These are phyloP conservation scores for Trichosporon inkin DNA, from an alignment of 1,284 basidiomycete genomes.

Conservation along the genomic window DNA sequence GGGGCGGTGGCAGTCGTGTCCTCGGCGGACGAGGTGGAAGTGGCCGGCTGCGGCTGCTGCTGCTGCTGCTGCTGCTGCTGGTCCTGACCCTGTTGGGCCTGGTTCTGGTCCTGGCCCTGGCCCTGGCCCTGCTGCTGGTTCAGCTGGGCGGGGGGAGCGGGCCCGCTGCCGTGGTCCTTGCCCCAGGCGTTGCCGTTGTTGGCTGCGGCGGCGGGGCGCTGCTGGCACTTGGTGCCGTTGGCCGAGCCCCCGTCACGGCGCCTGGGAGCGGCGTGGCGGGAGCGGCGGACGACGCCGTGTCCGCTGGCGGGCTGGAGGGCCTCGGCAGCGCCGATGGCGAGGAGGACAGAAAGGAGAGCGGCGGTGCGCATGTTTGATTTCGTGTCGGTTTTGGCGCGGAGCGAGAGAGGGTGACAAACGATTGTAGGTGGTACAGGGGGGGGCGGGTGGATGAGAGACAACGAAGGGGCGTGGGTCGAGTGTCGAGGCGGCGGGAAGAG, in stretches of 20 bases:
- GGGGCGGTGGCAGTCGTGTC: not conserved
- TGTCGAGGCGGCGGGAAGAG: constrained; percentile 3
- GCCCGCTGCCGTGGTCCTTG: not conserved
- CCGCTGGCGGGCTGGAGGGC: not conserved
- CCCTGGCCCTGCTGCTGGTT: not conserved
- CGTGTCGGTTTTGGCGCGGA: not conserved
- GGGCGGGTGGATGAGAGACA: not conserved
- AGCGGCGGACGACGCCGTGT: not conserved
- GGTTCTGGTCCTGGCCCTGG: not conserved
- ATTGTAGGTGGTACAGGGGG: constrained; percentile 3
- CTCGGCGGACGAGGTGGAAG: not conserved
- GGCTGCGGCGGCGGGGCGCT: not conserved
- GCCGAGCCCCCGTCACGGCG: not conserved
- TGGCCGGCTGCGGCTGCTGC: not conserved
- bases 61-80: not conserved
- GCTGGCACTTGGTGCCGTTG: not conserved
- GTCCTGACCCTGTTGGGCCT: not conserved
- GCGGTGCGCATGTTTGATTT: not conserved
- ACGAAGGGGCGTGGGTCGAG: not conserved
- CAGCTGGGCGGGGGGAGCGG: not conserved
- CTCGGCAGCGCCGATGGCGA: not conserved
- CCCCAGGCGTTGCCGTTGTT: not conserved
- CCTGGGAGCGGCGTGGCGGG: not conserved
- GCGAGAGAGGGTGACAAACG: constrained; percentile 2
- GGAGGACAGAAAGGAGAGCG: constrained; percentile 6